Percentiles rank a stretch among this genome's conserved stretches.
These are phyloP conservation scores for Pleurotus sapidus DNA, from an alignment of 768 basidiomycete species.

Conservation along the genomic window DNA sequence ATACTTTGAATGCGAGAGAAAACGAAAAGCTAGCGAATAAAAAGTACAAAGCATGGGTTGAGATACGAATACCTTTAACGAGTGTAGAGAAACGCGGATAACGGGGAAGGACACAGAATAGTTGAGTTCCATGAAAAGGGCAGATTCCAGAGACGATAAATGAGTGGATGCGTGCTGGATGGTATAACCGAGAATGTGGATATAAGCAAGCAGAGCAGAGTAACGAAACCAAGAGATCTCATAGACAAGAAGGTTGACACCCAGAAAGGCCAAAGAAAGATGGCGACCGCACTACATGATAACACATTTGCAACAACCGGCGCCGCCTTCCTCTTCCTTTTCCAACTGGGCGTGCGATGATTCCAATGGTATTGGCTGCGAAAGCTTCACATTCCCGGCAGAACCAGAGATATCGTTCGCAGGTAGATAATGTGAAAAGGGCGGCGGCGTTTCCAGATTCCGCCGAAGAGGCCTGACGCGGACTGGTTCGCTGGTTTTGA, in stretches of 20 bases:
- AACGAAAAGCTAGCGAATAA: not conserved
- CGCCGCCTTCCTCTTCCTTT: constrained; percentile 46
- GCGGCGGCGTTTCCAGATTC: constrained; percentile 52
- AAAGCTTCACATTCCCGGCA: too few species aligned
- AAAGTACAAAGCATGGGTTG: not conserved
- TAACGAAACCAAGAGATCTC: not conserved
- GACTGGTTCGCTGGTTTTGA: constrained; percentile 18
- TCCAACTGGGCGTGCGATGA: constrained; percentile 26
- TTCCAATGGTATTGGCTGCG: constrained; percentile 21
- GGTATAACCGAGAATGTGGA: not conserved
- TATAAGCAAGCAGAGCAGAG: not conserved
- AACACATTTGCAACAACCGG: constrained; percentile 79
- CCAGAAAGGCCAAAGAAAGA: not conserved
- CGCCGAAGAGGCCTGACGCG: constrained; percentile 26
- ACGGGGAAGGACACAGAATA: too few species aligned
- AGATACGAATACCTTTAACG: constrained; percentile 1
- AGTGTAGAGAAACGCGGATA: not conserved
- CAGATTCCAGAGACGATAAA: not conserved
- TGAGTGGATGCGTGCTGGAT: not conserved
- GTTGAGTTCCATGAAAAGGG: not conserved
- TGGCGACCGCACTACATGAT: constrained; percentile 56
- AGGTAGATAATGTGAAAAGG: constrained; percentile 62
- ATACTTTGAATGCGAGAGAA: not conserved
- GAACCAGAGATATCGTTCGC: not conserved
- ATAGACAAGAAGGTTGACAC: not conserved